These are phyloP conservation scores for Puccinia triticina DNA, from an alignment of 1,284 basidiomycete genomes.

Conservation along the genomic window DNA sequence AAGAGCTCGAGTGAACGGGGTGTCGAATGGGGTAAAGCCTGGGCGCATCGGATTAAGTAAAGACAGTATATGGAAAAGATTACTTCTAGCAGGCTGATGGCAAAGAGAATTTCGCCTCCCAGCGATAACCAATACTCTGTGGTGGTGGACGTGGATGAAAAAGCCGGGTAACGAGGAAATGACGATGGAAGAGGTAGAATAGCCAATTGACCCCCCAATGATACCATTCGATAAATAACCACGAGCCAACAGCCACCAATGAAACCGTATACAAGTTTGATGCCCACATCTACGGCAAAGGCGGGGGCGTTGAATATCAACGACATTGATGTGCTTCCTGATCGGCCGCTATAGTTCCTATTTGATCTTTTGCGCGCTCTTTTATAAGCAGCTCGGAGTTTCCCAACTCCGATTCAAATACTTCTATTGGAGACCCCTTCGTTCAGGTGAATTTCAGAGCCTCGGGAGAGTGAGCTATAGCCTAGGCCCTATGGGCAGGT, in stretches of 20 bases:
- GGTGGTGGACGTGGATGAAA: constrained; percentile 39
- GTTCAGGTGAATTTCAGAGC: neutral
- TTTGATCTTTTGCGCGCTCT: neutral
- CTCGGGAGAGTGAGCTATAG: neutral
- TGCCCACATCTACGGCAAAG: constrained; percentile 26
- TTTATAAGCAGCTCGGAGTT: neutral
- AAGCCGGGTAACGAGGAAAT: constrained; percentile 36
- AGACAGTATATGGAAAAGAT: constrained; percentile 38
- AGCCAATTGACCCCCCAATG: constrained; percentile 47
- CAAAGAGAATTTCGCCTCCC: constrained; percentile 23
- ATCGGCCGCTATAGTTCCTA: neutral
- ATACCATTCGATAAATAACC: constrained; percentile 51
- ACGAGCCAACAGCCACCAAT: constrained; percentile 41
- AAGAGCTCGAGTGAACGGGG: constrained; percentile 22
- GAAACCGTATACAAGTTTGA: constrained; percentile 34
- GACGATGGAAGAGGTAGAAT: constrained; percentile 46
- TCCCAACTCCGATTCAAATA: neutral
- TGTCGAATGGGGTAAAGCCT: neutral
- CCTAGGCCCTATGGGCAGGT: neutral
- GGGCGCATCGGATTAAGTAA: constrained; percentile 30
- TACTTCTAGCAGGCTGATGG: constrained; percentile 39
- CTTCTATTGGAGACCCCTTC: neutral
- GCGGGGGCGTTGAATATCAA: constrained; percentile 21
- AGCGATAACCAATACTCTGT: constrained; percentile 38
- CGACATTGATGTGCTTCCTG: constrained; percentile 6